These are phyloP conservation scores for Diplocarpon rosae DNA, from an alignment of 2,329 filamentous ascomycete genomes.

Conservation along the genomic window DNA sequence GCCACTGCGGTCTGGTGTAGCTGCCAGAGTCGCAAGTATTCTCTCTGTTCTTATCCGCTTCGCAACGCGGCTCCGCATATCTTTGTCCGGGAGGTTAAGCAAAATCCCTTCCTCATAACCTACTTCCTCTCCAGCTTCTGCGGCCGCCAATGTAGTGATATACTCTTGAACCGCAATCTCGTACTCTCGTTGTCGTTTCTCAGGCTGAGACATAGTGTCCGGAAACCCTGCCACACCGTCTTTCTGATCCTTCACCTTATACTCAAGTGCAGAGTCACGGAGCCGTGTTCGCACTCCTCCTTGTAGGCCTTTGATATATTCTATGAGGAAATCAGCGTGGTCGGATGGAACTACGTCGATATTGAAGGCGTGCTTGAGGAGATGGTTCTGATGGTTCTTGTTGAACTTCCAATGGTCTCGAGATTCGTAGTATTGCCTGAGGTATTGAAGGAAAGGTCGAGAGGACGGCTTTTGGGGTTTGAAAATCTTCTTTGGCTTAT, in stretches of 20 bases:
- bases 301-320: conserved; percentile 71
- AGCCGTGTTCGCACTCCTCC: conserved; percentile 62
- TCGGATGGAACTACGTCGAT: conserved; percentile 57
- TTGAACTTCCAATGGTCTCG: conserved; percentile 85
- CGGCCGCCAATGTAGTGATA: conserved; percentile 21
- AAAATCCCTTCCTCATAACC: conserved; percentile 26
- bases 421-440: conserved; percentile 62
- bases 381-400: conserved; percentile 77
- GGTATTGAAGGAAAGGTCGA: conserved; percentile 61
- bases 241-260: conserved; percentile 46
- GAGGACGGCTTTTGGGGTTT: conserved; percentile 27
- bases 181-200: conserved; percentile 44
- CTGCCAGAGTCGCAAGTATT: conserved; percentile 39
- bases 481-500: conserved; percentile 10
- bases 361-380: conserved; percentile 75
- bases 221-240: conserved; percentile 37
- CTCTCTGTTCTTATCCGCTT: conserved; percentile 54
- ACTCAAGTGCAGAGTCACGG: conserved; percentile 51
- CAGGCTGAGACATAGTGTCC: conserved; percentile 35
- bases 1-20: conserved; percentile 7
- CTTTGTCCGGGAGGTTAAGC: conserved; percentile 34
- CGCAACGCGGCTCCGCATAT: conserved; percentile 43
- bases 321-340: conserved; percentile 58
- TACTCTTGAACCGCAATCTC: conserved; percentile 35
- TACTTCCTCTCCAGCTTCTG: conserved; percentile 14